Evolutionary conservation across 176 grass and related monocot genomes (phyloP).

Genomic region (Aegilops sharonensis): DNA sequence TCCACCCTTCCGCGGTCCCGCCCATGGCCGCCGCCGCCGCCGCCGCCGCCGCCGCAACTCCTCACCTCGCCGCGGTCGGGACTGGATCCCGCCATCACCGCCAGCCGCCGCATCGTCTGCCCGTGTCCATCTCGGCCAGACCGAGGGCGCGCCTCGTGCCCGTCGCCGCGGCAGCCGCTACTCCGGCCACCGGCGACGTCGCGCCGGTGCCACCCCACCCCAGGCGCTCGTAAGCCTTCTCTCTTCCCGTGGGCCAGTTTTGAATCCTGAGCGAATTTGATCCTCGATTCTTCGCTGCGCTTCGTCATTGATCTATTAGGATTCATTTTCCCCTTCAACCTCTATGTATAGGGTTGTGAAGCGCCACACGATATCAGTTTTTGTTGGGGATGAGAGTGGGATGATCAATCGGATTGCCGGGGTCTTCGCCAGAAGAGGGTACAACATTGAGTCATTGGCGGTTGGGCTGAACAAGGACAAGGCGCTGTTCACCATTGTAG

Average conservation of each 20-base stretch:
- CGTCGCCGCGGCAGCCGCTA: not conserved
- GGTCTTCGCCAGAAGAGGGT: slow-evolving; percentile 78
- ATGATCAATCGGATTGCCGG: slow-evolving; percentile 88
- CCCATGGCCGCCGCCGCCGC: not conserved
- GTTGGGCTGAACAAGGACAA: slow-evolving; percentile 80
- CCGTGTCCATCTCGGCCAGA: not conserved
- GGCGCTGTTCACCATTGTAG: slow-evolving; percentile 73
- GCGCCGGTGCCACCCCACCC: not conserved
- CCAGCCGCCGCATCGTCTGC: not conserved
- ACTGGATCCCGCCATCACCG: not conserved
- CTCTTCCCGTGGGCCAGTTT: not conserved
- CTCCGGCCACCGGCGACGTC: slow-evolving; percentile 20
- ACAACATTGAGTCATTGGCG: slow-evolving; percentile 77
- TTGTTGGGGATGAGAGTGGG: slow-evolving; percentile 80
- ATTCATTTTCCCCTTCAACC: not conserved
- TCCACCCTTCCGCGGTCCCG: not conserved
- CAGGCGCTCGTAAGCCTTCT: slow-evolving; percentile 15
- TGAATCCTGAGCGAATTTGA: not conserved
- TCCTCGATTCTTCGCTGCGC: not conserved
- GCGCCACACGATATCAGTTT: slow-evolving; percentile 74
- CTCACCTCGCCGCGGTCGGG: not conserved
- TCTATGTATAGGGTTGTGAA: slow-evolving; percentile 23
- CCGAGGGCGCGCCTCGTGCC: not conserved
- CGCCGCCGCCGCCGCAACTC: not conserved
- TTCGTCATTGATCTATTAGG: not conserved